phyloP scores from a whole-genome alignment of 1,139 yeast genomes.

The Lodderomyces beijingensis region DNA sequence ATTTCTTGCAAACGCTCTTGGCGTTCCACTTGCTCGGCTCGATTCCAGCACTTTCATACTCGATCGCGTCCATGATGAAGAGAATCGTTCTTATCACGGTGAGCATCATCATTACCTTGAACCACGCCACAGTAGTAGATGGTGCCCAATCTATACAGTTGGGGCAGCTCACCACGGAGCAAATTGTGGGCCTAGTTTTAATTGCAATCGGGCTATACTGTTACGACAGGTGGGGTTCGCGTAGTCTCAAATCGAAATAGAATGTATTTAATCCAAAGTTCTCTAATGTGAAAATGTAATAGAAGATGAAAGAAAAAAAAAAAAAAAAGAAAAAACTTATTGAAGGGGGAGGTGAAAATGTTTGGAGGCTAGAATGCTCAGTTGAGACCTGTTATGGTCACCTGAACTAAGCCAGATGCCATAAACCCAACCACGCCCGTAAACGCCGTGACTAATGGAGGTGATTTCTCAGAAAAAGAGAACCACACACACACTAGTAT shows the following conservation, averaged over 20 bases:
- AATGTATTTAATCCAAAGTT: not conserved
- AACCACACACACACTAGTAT: slow-evolving; percentile 22
- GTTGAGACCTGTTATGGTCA: slow-evolving; percentile 20
- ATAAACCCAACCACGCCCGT: slow-evolving; percentile 35
- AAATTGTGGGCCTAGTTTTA: slow-evolving; percentile 26
- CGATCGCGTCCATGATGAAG: slow-evolving; percentile 43
- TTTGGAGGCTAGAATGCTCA: slow-evolving; percentile 49
- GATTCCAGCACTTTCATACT: slow-evolving; percentile 38
- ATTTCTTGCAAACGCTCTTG: slow-evolving; percentile 33
- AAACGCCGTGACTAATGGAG: slow-evolving; percentile 39
- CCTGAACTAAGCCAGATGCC: slow-evolving; percentile 2
- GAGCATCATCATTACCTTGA: slow-evolving; percentile 26
- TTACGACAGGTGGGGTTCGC: slow-evolving; percentile 41
- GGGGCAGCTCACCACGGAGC: slow-evolving; percentile 26
- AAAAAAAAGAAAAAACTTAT: not conserved
- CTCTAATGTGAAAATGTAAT: not conserved
- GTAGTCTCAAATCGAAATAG: slow-evolving; percentile 20
- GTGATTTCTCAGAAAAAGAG: not conserved
- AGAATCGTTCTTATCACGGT: slow-evolving; percentile 35
- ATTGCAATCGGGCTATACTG: slow-evolving; percentile 35
- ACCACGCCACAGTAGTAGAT: slow-evolving; percentile 10
- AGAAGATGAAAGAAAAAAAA: no score
- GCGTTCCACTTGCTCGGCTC: slow-evolving; percentile 36
- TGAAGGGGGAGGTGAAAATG: slow-evolving; percentile 17
- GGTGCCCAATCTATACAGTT: slow-evolving; percentile 6